Evolutionary conservation across 495 filamentous ascomycete genomes (phyloP).

Genomic region (Penicillium flavigenum): DNA sequence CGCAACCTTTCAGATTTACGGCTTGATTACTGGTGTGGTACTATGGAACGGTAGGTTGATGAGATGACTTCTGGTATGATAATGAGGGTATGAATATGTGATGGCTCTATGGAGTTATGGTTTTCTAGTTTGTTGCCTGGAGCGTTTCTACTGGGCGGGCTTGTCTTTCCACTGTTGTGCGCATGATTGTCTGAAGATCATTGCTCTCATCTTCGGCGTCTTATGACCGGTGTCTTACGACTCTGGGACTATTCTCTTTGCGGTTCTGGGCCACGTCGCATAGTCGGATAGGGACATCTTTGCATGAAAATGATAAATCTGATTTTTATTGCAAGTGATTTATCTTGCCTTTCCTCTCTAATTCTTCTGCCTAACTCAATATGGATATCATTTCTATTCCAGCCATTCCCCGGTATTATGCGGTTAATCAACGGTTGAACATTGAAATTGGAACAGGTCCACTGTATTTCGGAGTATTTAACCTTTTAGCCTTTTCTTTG

Average conservation of each 20-base stretch:
- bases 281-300: background rate
- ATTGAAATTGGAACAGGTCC: background rate
- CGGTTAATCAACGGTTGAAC: background rate
- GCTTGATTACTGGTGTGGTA: slow-evolving; percentile 31
- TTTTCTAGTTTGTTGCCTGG: background rate
- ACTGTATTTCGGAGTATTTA: background rate
- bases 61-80: background rate
- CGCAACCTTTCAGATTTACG: slow-evolving; percentile 40
- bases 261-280: background rate
- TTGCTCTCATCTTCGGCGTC: background rate
- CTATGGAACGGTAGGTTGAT: slow-evolving; percentile 18
- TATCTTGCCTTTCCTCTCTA: background rate
- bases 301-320: background rate
- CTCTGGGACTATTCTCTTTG: background rate
- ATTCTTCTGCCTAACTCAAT: background rate
- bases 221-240: background rate
- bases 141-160: background rate
- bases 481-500: no score
- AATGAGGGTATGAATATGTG: slow-evolving; percentile 10
- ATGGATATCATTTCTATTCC: background rate
- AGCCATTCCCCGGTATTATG: background rate
- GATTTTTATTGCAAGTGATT: background rate
- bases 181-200: background rate
- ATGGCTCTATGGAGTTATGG: background rate
- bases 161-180: background rate